A percentile compares a stretch with the other conserved stretches of the same genome.
These are phyloP conservation scores for Scheffersomyces coipomensis DNA, from an alignment of 805 yeast genomes.

Conservation along the genomic window DNA sequence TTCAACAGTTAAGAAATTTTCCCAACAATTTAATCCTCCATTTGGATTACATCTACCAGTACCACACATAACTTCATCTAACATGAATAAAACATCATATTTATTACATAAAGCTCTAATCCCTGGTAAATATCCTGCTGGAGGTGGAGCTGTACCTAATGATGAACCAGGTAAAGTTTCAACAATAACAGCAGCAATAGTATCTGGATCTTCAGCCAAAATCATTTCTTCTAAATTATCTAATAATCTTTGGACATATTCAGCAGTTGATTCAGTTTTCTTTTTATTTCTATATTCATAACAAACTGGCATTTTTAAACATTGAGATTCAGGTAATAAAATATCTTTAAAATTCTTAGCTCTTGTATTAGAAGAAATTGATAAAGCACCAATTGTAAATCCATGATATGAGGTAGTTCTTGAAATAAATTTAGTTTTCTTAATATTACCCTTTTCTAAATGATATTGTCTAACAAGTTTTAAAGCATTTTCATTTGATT, in stretches of 20 bases:
- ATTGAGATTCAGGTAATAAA: constrained; percentile 13
- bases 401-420: constrained; percentile 29
- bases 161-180: constrained; percentile 29
- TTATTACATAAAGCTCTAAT: constrained; percentile 28
- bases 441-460: constrained; percentile 20
- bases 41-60: constrained; percentile 27
- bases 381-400: constrained; percentile 23
- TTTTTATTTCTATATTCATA: constrained; percentile 28
- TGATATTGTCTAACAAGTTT: constrained; percentile 25
- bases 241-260: constrained; percentile 20
- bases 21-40: constrained; percentile 30
- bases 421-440: constrained; percentile 21
- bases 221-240: constrained; percentile 21
- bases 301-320: constrained; percentile 19
- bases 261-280: constrained; percentile 18
- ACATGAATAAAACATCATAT: constrained; percentile 27
- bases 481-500: constrained; percentile 27
- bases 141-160: constrained; percentile 25
- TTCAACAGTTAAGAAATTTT: constrained; percentile 20
- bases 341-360: constrained; percentile 19
- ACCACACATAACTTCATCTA: constrained; percentile 38
- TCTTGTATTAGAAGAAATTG: constrained; percentile 19
- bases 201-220: constrained; percentile 24
- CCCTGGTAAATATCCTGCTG: constrained; percentile 24
- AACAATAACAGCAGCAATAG: constrained; percentile 22